Percentiles rank a stretch among this genome's conserved stretches.
Conservation (phyloP, 768 basidiomycete species). For the Lactifluus volemus region DNA sequence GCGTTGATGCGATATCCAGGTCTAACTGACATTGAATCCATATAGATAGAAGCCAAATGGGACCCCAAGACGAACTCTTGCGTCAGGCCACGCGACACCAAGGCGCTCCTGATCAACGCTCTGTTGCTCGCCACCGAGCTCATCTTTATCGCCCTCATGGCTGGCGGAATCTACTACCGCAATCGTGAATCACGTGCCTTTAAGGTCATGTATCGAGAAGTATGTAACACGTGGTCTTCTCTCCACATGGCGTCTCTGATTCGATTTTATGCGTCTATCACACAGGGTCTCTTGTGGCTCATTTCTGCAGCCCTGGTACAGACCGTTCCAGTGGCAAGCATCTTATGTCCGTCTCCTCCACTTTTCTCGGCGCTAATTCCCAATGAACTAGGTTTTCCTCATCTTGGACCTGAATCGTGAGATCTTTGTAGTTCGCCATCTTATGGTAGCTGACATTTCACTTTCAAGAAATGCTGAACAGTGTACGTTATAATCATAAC, state of each 20-base stretch:
- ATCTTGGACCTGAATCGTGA: slow-evolving; percentile 10
- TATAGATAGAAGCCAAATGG: background rate
- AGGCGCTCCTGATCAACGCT: background rate
- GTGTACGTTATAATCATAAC: slow-evolving; percentile 6
- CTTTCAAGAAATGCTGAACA: slow-evolving; percentile 7
- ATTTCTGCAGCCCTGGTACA: background rate
- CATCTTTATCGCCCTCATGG: slow-evolving; percentile 3
- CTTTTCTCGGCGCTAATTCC: background rate
- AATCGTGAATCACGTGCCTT: slow-evolving; percentile 5
- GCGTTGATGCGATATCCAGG: background rate
- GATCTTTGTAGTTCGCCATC: background rate
- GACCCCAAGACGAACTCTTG: background rate
- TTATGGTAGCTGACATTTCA: background rate
- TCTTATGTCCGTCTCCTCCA: background rate
- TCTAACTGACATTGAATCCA: background rate
- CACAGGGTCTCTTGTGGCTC: slow-evolving; percentile 16
- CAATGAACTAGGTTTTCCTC: slow-evolving; percentile 10
- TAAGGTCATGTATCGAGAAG: slow-evolving; percentile 13
- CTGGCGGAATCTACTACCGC: slow-evolving; percentile 1
- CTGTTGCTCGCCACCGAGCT: background rate
- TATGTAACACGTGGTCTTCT: background rate
- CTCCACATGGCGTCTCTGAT: background rate
- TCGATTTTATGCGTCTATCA: background rate
- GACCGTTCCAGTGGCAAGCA: slow-evolving; percentile 6
- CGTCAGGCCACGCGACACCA: background rate